Evolutionary conservation across 2,329 filamentous ascomycete species (phyloP).

Genomic region (Gnomoniopsis sp.): DNA sequence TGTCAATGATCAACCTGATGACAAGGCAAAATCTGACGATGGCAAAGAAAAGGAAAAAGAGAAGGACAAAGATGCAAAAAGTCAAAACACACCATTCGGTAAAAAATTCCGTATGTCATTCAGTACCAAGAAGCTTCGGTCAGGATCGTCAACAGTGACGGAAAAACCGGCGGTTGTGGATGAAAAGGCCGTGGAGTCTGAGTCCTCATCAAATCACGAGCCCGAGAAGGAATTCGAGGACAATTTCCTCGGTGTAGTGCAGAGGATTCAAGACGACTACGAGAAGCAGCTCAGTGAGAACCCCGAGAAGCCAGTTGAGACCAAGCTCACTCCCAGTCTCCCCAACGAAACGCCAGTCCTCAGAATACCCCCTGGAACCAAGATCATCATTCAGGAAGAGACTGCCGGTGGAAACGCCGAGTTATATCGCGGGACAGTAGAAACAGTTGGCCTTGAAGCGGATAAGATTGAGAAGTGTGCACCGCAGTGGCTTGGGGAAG

Average conservation of each 20-base stretch:
- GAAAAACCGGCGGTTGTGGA: slow-evolving; percentile 72
- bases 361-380: slow-evolving; percentile 65
- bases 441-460: slow-evolving; percentile 69
- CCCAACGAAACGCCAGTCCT: slow-evolving; percentile 73
- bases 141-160: slow-evolving; percentile 60
- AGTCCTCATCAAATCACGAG: slow-evolving; percentile 56
- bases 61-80: slow-evolving; percentile 50
- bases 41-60: slow-evolving; percentile 48
- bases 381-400: slow-evolving; percentile 68
- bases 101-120: slow-evolving; percentile 82
- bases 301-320: slow-evolving; percentile 54
- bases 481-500: slow-evolving; percentile 88
- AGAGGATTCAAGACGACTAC: slow-evolving; percentile 70
- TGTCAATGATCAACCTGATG: slow-evolving; percentile 38
- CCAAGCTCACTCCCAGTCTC: slow-evolving; percentile 64
- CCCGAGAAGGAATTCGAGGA: slow-evolving; percentile 70
- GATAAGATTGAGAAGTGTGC: slow-evolving; percentile 82
- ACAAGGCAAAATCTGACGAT: slow-evolving; percentile 40
- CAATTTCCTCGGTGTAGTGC: slow-evolving; percentile 68
- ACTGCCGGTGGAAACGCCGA: slow-evolving; percentile 71
- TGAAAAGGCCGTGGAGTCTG: slow-evolving; percentile 70
- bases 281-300: slow-evolving; percentile 61
- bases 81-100: slow-evolving; percentile 63
- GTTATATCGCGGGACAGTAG: slow-evolving; percentile 86
- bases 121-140: slow-evolving; percentile 79